phyloP scores from a whole-genome alignment of 495 filamentous ascomycete species.

The Penicillium steckii region DNA sequence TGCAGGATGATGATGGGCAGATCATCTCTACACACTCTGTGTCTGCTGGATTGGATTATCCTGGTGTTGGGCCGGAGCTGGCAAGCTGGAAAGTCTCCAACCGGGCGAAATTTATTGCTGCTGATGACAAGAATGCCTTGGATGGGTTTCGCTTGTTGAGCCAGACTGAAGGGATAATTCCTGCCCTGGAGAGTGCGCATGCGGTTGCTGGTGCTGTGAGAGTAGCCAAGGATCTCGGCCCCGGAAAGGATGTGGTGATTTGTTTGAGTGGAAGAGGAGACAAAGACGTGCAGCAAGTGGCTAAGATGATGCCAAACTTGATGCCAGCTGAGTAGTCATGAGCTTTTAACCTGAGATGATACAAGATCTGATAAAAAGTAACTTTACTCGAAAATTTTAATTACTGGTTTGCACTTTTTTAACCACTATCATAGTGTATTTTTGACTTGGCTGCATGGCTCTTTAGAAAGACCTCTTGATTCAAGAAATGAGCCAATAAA shows the following conservation, averaged over 20 bases:
- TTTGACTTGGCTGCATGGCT: too few relatives aligned
- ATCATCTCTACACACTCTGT: constrained; percentile 65
- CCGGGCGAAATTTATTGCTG: constrained; percentile 84
- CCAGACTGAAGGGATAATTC: constrained; percentile 92
- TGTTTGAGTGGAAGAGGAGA: constrained; percentile 88
- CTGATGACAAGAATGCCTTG: constrained; percentile 86
- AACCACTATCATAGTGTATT: too few relatives aligned
- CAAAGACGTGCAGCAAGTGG: constrained; percentile 97
- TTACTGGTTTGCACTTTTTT: too few relatives aligned
- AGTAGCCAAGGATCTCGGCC: constrained; percentile 81
- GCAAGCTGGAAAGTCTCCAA: constrained; percentile 73
- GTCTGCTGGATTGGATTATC: constrained; percentile 94
- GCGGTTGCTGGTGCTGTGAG: constrained; percentile 65
- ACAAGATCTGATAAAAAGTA: too few relatives aligned
- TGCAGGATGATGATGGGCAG: constrained; percentile 6
- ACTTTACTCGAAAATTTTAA: too few relatives aligned
- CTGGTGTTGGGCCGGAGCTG: constrained; percentile 93
- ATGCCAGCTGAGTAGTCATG: neutral
- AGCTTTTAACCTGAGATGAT: too few relatives aligned
- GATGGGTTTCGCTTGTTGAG: constrained; percentile 74
- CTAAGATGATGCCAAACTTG: constrained; percentile 70
- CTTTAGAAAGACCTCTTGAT: too few relatives aligned
- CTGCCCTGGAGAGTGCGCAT: constrained; percentile 60
- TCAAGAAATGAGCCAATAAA: too few relatives aligned
- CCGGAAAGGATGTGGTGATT: constrained; percentile 83